Base-by-base conservation (phyloP, 495 filamentous ascomycete species). In the Aspergillus saccharolyticus region DNA sequence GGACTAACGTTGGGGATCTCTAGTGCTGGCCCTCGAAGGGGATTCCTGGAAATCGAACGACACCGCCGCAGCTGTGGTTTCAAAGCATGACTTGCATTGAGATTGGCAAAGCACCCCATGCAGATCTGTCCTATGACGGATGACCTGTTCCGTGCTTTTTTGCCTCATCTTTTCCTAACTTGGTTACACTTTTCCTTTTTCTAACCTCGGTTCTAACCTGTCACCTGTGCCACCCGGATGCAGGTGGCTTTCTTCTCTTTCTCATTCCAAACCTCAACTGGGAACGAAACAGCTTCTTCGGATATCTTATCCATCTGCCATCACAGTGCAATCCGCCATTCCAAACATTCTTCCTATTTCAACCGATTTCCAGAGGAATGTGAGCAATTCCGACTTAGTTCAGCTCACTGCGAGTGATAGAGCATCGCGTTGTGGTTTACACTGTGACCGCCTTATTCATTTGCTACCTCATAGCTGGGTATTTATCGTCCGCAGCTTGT, bases 31-130 rank as follows among this genome's bases (percentile, higher is more conserved):
- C 33, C 33, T 39, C 6, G 33, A 28, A 28, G 33, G 7, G 12
- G 25, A 30, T 30, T 39, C 10, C 33, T 8, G 4, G 33, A 39
- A 12, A 39, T 39, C 33, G 7, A 12, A 39, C 33, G 33, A 39
- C 33, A 39, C 33, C 33, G 12, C 33, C 33, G 12, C 33, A 39
- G 33, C 33, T 8, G 18, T 55, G 20, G n/a, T 54, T 44, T 22
- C 44, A 22, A 20, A n/a, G 52, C 52, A 54, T 24, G 52, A 19
- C 43, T 54, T 54, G 52, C 42, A 50, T 50, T 39, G 33, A 2
- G 33, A 39, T 39, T 12, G 12, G 12, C 33, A 39, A 12, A 39
- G 33, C 33, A 39, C 33, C 33, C 33, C 33, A 39, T 39, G 33
- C 33, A 39, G 12, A 39, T 39, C 33, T 39, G 33, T 39, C 33